Evolutionary conservation across 2,329 filamentous ascomycete genomes (phyloP).

Genomic region (Ascosphaera apis): DNA sequence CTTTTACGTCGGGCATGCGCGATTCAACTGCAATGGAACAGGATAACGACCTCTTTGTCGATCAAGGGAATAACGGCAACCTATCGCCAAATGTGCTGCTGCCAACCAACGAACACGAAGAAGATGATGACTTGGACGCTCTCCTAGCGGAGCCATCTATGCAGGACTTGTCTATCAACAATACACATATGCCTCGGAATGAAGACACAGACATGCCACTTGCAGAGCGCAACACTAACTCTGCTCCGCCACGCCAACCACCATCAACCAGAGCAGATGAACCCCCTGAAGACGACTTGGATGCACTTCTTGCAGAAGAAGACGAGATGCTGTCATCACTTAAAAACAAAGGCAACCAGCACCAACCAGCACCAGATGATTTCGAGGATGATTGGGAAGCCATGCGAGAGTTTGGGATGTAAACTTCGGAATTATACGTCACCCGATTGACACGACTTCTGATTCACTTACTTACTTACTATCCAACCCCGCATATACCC

Average conservation of each 20-base stretch:
- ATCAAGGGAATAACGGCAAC: neutral
- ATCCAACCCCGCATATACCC: conserved; percentile 77
- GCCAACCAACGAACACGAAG: neutral
- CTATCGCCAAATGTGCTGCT: neutral
- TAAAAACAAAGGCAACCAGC: conserved; percentile 1
- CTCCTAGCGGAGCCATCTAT: conserved; percentile 1
- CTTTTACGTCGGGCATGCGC: too few species aligned
- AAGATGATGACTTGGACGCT: neutral
- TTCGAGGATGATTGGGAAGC: conserved; percentile 43
- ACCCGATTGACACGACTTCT: conserved; percentile 2
- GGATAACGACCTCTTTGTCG: neutral
- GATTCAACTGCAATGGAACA: neutral
- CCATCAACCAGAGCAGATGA: conserved; percentile 3
- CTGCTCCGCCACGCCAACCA: neutral
- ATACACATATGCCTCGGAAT: conserved; percentile 6
- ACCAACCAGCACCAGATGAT: conserved; percentile 11
- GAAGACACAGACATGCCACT: conserved; percentile 5
- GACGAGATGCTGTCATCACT: conserved; percentile 7
- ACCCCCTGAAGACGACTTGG: conserved; percentile 22
- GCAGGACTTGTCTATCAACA: conserved; percentile 13
- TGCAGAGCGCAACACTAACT: too few species aligned
- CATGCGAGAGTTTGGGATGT: conserved; percentile 25
- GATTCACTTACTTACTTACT: too few species aligned
- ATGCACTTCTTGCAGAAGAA: conserved; percentile 30
- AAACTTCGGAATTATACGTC: conserved; percentile 2